These are phyloP conservation scores for Mrakia hoshinonis DNA, from an alignment of 768 basidiomycete species.

Conservation along the genomic window DNA sequence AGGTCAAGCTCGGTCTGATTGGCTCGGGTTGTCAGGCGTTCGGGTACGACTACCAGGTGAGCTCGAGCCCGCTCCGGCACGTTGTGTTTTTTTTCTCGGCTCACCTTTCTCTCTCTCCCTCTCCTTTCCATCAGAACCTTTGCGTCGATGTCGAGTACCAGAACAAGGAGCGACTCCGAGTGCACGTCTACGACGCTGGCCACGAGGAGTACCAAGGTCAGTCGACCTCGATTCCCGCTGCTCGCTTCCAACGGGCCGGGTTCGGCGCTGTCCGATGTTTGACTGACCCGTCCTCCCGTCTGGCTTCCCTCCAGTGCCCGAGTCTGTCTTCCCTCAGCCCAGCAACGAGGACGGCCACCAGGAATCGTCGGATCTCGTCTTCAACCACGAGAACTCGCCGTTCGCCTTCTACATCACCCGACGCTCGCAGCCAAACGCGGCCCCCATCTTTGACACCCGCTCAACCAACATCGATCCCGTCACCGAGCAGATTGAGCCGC, in stretches of 20 bases:
- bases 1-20: constrained; percentile 24
- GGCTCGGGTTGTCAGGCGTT: constrained; percentile 51
- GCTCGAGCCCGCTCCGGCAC: no score
- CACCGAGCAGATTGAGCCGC: constrained; percentile 42
- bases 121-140: not conserved
- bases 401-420: constrained; percentile 77
- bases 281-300: not conserved
- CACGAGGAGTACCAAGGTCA: constrained; percentile 52
- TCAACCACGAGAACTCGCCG: constrained; percentile 55
- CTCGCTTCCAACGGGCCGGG: not conserved
- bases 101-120: no score
- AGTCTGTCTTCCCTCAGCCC: constrained; percentile 54
- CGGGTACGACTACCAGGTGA: constrained; percentile 50
- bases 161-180: constrained; percentile 36
- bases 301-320: constrained; percentile 45
- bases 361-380: constrained; percentile 59
- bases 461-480: constrained; percentile 51
- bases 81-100: no score
- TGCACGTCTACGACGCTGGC: constrained; percentile 41
- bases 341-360: constrained; percentile 44
- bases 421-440: not conserved
- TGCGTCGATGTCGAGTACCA: constrained; percentile 50
- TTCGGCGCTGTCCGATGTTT: not conserved
- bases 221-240: not conserved
- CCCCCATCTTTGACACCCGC: constrained; percentile 61